Conservation (phyloP, 768 basidiomycete genomes). For the Serendipita sp. region DNA sequence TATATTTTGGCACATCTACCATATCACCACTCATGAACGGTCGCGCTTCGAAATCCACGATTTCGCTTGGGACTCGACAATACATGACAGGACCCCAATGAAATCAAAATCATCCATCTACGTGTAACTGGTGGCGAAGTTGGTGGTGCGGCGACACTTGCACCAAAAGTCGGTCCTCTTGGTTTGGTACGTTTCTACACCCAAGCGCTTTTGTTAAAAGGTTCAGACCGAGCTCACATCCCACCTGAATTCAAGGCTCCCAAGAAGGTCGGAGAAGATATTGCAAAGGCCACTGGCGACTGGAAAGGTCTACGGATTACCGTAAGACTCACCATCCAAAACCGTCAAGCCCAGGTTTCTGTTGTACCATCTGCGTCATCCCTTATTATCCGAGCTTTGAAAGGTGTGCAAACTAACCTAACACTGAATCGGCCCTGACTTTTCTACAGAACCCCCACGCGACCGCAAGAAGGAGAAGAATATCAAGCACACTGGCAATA, state of each 20-base stretch:
- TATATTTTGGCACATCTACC: too few relatives aligned
- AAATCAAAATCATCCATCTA: conserved; percentile 98
- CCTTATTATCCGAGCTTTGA: conserved; percentile 93
- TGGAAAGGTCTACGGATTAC: conserved; percentile 99
- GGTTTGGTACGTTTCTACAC: conserved; percentile 61
- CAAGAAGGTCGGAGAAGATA: conserved; percentile 99
- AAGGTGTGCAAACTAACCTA: conserved; percentile 41
- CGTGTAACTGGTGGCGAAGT: conserved; percentile 98
- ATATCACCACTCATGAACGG: too few relatives aligned
- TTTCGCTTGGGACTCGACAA: too few relatives aligned
- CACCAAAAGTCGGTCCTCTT: conserved; percentile 99
- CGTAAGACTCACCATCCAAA: conserved; percentile 98
- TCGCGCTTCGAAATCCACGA: too few relatives aligned
- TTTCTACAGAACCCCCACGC: conserved; percentile 73
- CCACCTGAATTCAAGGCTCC: conserved; percentile 50
- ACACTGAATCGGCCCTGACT: background rate
- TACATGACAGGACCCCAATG: conserved; percentile 66
- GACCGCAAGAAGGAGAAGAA: conserved; percentile 99
- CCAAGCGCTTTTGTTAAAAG: background rate
- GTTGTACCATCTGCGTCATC: conserved; percentile 97
- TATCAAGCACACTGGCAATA: conserved; percentile 95
- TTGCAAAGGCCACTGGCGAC: conserved; percentile 92
- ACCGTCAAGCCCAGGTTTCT: conserved; percentile 93
- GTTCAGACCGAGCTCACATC: background rate
- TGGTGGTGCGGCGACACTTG: conserved; percentile 94